Evolutionary conservation across 1,139 yeast genomes (phyloP).

Genomic region (Taphrina communis): DNA sequence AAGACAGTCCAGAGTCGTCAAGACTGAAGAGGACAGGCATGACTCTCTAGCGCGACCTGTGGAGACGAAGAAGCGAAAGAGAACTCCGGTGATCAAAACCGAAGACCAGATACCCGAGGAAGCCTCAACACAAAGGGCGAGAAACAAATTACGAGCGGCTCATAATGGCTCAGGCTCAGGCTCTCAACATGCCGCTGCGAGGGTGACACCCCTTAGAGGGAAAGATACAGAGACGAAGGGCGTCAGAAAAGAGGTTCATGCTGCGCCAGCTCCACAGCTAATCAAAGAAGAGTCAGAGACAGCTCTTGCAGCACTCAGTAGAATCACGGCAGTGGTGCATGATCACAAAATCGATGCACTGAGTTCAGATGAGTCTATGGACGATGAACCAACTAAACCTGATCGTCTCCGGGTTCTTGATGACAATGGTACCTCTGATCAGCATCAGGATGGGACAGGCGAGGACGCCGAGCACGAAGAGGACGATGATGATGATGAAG

Average conservation of each 20-base stretch:
- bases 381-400: not conserved
- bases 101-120: not conserved
- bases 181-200: too few species aligned
- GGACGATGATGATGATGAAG: constrained; percentile 16
- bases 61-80: not conserved
- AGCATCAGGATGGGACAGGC: not conserved
- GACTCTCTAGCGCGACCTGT: not conserved
- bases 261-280: not conserved
- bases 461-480: not conserved
- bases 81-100: not conserved
- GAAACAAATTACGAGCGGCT: too few species aligned
- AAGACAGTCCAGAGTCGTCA: not conserved
- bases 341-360: not conserved
- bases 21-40: not conserved
- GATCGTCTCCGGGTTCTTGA: not conserved
- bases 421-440: not conserved
- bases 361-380: not conserved
- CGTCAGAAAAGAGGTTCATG: not conserved
- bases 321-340: constrained; percentile 7
- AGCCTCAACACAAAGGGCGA: not conserved
- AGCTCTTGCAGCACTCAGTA: constrained; percentile 7
- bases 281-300: constrained; percentile 14
- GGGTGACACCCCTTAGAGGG: too few species aligned
- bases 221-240: too few species aligned
- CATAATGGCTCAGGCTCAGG: too few species aligned